Conservation (phyloP, 2,329 filamentous ascomycete genomes). For the Arthroderma sp. region DNA sequence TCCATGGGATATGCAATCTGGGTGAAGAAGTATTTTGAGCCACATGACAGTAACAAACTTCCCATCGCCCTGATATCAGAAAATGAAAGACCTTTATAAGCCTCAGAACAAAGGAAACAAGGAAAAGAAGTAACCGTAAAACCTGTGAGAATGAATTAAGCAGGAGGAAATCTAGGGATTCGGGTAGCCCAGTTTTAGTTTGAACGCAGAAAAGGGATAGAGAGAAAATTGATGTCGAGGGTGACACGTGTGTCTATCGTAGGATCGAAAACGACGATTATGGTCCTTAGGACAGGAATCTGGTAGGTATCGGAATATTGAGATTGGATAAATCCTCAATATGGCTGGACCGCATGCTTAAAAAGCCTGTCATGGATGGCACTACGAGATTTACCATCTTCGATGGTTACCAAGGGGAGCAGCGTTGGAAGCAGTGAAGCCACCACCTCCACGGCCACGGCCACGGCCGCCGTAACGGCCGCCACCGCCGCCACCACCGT, state of each 20-base stretch:
- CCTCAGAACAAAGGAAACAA: background rate
- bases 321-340: slow-evolving; percentile 1
- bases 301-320: background rate
- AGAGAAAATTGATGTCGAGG: background rate
- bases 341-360: background rate
- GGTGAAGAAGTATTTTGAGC: background rate
- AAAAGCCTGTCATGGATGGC: background rate
- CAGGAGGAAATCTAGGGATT: slow-evolving; percentile 2
- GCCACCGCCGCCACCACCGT: slow-evolving; percentile 67
- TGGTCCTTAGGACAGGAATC: slow-evolving; percentile 3
- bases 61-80: background rate
- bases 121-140: background rate
- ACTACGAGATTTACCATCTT: slow-evolving; percentile 41
- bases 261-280: background rate
- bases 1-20: background rate
- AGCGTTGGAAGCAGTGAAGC: slow-evolving; percentile 47
- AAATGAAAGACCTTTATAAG: background rate
- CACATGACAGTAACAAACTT: background rate
- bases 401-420: slow-evolving; percentile 46
- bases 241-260: slow-evolving; percentile 1
- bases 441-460: slow-evolving; percentile 51
- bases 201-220: background rate
- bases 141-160: background rate
- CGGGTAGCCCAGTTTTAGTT: background rate
- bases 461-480: slow-evolving; percentile 53